Conservation (phyloP, 441 rosid species). For the Isatis lusitanica region DNA sequence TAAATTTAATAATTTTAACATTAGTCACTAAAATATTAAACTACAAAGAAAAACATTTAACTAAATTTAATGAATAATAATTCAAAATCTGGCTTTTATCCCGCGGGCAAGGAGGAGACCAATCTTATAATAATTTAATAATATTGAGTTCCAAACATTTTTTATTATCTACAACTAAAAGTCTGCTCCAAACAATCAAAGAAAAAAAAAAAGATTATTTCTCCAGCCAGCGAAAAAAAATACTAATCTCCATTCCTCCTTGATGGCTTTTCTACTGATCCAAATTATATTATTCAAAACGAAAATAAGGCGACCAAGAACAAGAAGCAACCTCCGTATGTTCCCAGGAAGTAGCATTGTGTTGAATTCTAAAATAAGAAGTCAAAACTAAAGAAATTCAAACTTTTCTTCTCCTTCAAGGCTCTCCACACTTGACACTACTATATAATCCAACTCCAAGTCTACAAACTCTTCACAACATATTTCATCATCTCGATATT, state of each 20-base stretch:
- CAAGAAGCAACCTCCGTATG: constrained; percentile 29
- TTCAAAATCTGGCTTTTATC: too few species aligned
- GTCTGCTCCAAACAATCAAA: constrained; percentile 21
- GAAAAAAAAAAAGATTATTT: neutral
- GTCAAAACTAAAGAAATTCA: constrained; percentile 24
- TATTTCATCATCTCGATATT: neutral
- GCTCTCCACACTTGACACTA: constrained; percentile 10
- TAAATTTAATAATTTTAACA: too few species aligned
- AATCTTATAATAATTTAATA: too few species aligned
- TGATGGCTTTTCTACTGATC: constrained; percentile 29
- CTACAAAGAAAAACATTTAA: too few species aligned
- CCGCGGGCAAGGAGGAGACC: too few species aligned
- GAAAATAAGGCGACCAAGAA: constrained; percentile 5
- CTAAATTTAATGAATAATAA: too few species aligned
- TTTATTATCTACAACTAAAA: constrained; percentile 14
- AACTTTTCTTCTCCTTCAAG: constrained; percentile 26
- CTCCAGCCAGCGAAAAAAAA: neutral
- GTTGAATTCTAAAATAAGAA: constrained; percentile 29
- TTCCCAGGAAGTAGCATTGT: constrained; percentile 27
- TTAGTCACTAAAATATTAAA: too few species aligned
- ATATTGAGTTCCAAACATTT: neutral
- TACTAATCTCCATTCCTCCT: constrained; percentile 13
- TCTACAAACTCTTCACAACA: constrained; percentile 27
- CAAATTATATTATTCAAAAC: neutral
- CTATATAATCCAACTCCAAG: constrained; percentile 30